Conservation (phyloP, 192 early-diverging fungal genomes). For the Lunasporangiospora selenospora region DNA sequence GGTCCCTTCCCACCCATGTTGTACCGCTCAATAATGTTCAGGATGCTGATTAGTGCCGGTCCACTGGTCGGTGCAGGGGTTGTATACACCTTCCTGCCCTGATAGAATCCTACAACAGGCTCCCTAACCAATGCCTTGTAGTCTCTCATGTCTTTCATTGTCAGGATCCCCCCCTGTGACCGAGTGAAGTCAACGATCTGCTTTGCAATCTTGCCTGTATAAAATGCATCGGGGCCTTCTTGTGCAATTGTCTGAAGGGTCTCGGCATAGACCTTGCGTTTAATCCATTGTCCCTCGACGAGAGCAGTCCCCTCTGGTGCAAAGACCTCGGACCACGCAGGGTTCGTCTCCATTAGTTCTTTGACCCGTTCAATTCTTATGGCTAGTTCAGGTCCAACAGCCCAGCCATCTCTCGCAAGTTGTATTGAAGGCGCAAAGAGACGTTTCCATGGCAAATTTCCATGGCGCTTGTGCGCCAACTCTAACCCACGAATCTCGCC, state of each 20-base stretch:
- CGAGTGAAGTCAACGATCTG: conserved; percentile 69
- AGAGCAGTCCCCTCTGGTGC: conserved; percentile 11
- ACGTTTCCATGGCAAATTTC: conserved; percentile 81
- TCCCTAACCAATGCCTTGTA: conserved; percentile 68
- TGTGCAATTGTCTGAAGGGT: conserved; percentile 59
- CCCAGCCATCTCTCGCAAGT: conserved; percentile 77
- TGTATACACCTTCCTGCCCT: conserved; percentile 66
- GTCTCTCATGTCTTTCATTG: conserved; percentile 69
- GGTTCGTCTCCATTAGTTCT: conserved; percentile 15
- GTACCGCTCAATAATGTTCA: conserved; percentile 90
- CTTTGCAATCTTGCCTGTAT: conserved; percentile 69
- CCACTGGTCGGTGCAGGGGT: conserved; percentile 82
- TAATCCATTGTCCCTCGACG: conserved; percentile 43
- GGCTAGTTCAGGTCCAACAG: conserved; percentile 54
- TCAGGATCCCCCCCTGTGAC: conserved; percentile 77
- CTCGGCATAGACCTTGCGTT: conserved; percentile 55
- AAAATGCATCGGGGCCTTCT: conserved; percentile 61
- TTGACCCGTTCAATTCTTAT: conserved; percentile 21
- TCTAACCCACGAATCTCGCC: conserved; percentile 93
- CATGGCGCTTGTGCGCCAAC: conserved; percentile 78
- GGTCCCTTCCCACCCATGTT: conserved; percentile 63
- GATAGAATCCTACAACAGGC: conserved; percentile 74
- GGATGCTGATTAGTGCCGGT: conserved; percentile 77
- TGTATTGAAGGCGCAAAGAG: conserved; percentile 80
- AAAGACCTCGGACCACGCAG: conserved; percentile 31